Evolutionary conservation across 164 flowering plant species (phyloP).

Genomic region (Vitis amurensis): DNA sequence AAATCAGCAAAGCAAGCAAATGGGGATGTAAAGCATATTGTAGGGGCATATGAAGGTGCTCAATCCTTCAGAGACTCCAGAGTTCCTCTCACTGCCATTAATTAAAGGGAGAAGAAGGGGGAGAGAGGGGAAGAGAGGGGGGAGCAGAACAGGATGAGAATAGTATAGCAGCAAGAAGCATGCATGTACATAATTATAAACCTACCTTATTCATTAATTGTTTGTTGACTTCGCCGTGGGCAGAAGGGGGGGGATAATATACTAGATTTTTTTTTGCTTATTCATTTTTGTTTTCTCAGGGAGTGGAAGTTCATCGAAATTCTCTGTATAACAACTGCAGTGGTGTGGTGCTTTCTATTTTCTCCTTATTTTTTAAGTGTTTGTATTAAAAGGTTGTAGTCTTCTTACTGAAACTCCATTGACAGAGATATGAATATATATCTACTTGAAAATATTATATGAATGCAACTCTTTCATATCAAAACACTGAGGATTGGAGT

Average conservation of each 20-base stretch:
- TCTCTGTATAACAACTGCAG: too few species aligned
- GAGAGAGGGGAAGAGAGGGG: neutral
- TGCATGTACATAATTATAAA: slow-evolving; percentile 38
- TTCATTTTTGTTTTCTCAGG: neutral
- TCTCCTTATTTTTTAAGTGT: too few species aligned
- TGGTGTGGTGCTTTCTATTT: too few species aligned
- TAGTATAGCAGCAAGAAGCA: slow-evolving; percentile 11
- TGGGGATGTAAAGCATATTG: slow-evolving; percentile 71
- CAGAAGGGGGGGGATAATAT: slow-evolving; percentile 1
- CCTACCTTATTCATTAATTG: slow-evolving; percentile 15
- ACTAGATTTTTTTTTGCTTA: neutral
- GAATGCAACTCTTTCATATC: too few species aligned
- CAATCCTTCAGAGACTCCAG: slow-evolving; percentile 74
- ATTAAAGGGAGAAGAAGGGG: slow-evolving; percentile 25
- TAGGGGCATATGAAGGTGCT: slow-evolving; percentile 48
- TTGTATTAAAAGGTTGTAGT: too few species aligned
- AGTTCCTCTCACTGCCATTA: slow-evolving; percentile 87
- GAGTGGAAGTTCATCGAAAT: too few species aligned
- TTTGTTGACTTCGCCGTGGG: neutral
- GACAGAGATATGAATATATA: too few species aligned
- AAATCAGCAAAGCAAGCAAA: slow-evolving; percentile 63
- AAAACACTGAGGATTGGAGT: too few species aligned
- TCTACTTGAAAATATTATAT: too few species aligned
- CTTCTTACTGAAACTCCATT: too few species aligned
- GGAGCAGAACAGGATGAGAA: neutral